Evolutionary conservation across 1,284 basidiomycete genomes (phyloP).

Genomic region (Papiliotrema flavescens): DNA sequence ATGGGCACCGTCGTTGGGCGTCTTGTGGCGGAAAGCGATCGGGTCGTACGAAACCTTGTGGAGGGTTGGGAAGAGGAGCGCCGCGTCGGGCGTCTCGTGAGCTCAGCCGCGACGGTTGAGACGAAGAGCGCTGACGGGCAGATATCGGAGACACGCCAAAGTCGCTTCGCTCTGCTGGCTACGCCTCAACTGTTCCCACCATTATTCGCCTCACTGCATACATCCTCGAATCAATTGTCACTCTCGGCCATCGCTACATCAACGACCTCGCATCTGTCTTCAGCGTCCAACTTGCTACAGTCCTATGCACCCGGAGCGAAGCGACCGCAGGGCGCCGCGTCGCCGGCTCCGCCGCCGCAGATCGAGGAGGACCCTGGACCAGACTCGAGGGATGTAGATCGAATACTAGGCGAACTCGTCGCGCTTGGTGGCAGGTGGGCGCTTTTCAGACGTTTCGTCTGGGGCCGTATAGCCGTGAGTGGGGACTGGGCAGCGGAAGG

Average conservation of each 20-base stretch:
- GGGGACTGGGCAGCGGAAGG: background rate
- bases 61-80: constrained; percentile 89
- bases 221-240: constrained; percentile 24
- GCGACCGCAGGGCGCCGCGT: constrained; percentile 17
- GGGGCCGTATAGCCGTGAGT: constrained; percentile 62
- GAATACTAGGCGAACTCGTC: constrained; percentile 76
- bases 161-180: constrained; percentile 39
- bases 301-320: constrained; percentile 41
- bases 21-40: constrained; percentile 81
- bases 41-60: constrained; percentile 70
- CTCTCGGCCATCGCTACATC: constrained; percentile 39
- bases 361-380: constrained; percentile 62
- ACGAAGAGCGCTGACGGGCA: constrained; percentile 1
- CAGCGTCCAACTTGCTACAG: constrained; percentile 41
- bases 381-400: constrained; percentile 87
- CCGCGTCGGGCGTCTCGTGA: constrained; percentile 44
- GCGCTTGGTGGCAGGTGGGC: constrained; percentile 89
- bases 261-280: constrained; percentile 43
- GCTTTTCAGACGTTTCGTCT: constrained; percentile 81
- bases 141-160: constrained; percentile 48
- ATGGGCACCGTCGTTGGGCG: constrained; percentile 77
- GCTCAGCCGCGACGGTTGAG: constrained; percentile 7
- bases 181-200: constrained; percentile 37
- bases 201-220: constrained; percentile 28
- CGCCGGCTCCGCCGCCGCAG: constrained; percentile 25